Conservation (phyloP, 2,329 filamentous ascomycete species). For the Lachnellula hyalina region DNA sequence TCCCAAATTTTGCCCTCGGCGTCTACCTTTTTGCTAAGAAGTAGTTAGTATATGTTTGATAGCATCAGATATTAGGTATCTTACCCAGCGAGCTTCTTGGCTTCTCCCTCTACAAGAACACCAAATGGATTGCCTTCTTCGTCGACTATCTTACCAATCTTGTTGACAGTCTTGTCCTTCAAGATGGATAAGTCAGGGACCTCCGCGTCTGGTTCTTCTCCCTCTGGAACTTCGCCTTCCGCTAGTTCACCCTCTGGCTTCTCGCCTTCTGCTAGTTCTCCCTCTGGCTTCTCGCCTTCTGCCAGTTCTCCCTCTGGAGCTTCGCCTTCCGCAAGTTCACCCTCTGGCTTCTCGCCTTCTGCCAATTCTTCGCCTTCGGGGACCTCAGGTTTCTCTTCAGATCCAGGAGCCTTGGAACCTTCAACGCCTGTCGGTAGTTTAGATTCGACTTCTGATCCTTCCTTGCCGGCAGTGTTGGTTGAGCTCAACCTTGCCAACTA, state of each 20-base stretch:
- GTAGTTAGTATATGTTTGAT: background rate
- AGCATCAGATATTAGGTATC: background rate
- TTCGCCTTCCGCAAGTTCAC: conserved; percentile 14
- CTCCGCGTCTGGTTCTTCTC: conserved; percentile 21
- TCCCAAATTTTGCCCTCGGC: conserved; percentile 68
- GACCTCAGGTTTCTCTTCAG: conserved; percentile 11
- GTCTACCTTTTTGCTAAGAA: conserved; percentile 52
- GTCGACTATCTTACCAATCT: conserved; percentile 51
- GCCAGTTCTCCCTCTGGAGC: conserved; percentile 22
- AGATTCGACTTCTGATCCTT: conserved; percentile 29
- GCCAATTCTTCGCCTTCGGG: conserved; percentile 20
- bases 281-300: conserved; percentile 21
- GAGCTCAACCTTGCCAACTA: conserved; percentile 23
- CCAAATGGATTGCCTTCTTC: conserved; percentile 48
- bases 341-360: conserved; percentile 21
- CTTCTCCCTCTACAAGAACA: conserved; percentile 58
- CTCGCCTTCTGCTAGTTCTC: conserved; percentile 14
- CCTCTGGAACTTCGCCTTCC: conserved; percentile 6
- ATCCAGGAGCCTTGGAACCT: conserved; percentile 24
- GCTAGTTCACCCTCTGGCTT: conserved; percentile 14
- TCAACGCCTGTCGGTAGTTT: conserved; percentile 33
- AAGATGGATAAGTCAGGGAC: conserved; percentile 34
- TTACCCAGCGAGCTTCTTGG: conserved; percentile 52
- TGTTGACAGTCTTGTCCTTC: conserved; percentile 50
- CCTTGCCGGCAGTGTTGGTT: conserved; percentile 18